phyloP scores from a whole-genome alignment of 2,329 filamentous ascomycete species.

The Aspergillus piperis region DNA sequence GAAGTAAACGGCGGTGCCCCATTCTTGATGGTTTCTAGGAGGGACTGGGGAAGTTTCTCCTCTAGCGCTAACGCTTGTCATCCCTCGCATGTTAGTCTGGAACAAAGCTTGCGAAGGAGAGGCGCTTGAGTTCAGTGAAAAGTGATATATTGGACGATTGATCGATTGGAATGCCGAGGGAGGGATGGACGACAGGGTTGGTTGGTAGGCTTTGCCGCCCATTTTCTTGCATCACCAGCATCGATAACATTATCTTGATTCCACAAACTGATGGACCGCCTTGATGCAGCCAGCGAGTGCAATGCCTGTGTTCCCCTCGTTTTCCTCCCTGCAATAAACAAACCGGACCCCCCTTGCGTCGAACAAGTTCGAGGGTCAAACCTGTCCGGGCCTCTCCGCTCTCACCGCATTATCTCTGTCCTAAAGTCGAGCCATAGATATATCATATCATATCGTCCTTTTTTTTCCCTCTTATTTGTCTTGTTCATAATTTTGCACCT shows the following conservation, averaged over 20 bases:
- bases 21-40: conserved; percentile 28
- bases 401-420: conserved; percentile 12
- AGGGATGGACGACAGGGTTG: conserved; percentile 9
- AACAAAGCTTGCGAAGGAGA: conserved; percentile 8
- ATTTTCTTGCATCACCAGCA: background rate
- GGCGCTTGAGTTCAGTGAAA: conserved; percentile 3
- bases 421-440: background rate
- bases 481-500: background rate
- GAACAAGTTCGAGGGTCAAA: background rate
- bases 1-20: conserved; percentile 22
- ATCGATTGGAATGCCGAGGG: background rate
- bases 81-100: conserved; percentile 22
- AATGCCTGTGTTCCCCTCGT: conserved; percentile 7
- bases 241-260: background rate
- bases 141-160: conserved; percentile 4
- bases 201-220: background rate
- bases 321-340: conserved; percentile 18
- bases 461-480: background rate
- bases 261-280: background rate
- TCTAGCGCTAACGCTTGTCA: conserved; percentile 12
- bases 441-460: background rate
- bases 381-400: background rate
- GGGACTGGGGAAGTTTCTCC: conserved; percentile 15
- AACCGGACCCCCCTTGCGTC: conserved; percentile 18
- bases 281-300: background rate